Conservation (phyloP, 1,284 basidiomycete species). For the Cutaneotrichosporon dermatis region DNA sequence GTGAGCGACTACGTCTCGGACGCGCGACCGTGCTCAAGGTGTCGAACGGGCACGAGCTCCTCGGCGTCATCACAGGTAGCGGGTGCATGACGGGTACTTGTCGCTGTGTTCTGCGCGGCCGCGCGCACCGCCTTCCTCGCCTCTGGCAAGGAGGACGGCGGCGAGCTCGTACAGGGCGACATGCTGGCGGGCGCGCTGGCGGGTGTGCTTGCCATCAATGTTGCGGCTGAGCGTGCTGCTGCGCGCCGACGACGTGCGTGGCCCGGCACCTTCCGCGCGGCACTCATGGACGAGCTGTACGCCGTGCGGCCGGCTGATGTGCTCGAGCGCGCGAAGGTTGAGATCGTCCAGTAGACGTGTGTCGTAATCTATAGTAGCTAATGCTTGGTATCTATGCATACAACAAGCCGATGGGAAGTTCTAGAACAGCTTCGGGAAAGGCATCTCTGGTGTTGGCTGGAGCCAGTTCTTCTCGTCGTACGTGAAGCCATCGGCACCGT, state of each 20-base stretch:
- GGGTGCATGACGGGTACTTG: slow-evolving; percentile 71
- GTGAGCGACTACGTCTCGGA: slow-evolving; percentile 81
- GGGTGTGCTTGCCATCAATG: slow-evolving; percentile 66
- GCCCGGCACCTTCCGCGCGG: slow-evolving; percentile 85
- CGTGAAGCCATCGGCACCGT: slow-evolving; percentile 38
- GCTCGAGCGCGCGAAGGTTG: slow-evolving; percentile 54
- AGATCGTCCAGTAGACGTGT: slow-evolving; percentile 21
- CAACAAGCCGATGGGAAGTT: not conserved
- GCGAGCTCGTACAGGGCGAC: slow-evolving; percentile 60
- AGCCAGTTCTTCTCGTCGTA: slow-evolving; percentile 54
- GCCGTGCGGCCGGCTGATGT: slow-evolving; percentile 60
- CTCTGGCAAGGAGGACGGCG: slow-evolving; percentile 8
- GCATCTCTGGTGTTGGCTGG: slow-evolving; percentile 74
- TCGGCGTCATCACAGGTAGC: slow-evolving; percentile 79
- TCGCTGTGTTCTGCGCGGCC: slow-evolving; percentile 64
- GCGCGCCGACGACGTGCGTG: slow-evolving; percentile 63
- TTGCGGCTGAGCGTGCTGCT: slow-evolving; percentile 78
- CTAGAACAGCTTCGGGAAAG: slow-evolving; percentile 53
- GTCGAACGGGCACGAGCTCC: slow-evolving; percentile 69
- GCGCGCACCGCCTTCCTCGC: slow-evolving; percentile 51
- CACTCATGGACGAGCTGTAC: slow-evolving; percentile 76
- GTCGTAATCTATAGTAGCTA: no score
- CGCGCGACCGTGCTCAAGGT: slow-evolving; percentile 62
- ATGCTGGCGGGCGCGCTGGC: slow-evolving; percentile 69
- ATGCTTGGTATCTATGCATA: not conserved